These are phyloP conservation scores for Antarctomyces pellizariae DNA, from an alignment of 495 filamentous ascomycete species.

Conservation along the genomic window DNA sequence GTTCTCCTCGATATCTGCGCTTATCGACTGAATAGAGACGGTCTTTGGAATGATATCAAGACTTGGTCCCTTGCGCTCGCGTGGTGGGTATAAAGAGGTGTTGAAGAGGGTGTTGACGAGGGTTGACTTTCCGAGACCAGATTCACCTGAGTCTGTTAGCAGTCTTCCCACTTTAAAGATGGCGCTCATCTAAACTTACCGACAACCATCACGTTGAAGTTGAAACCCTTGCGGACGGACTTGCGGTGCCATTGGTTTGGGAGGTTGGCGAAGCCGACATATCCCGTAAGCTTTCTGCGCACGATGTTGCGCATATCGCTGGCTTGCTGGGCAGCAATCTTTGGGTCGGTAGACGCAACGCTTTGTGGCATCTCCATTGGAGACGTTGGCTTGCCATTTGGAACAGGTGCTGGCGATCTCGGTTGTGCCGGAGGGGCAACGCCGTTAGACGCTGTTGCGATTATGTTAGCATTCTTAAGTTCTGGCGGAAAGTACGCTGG, in stretches of 20 bases:
- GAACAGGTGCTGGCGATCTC: slow-evolving; percentile 9
- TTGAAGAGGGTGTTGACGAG: slow-evolving; percentile 99
- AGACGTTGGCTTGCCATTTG: slow-evolving; percentile 10
- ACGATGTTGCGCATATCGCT: slow-evolving; percentile 93
- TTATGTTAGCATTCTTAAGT: too few species aligned
- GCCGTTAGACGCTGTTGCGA: slow-evolving; percentile 14
- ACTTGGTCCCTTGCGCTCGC: slow-evolving; percentile 89
- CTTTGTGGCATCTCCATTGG: slow-evolving; percentile 11
- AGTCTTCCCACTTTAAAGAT: slow-evolving; percentile 1
- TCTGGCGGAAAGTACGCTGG: too few species aligned
- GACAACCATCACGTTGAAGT: slow-evolving; percentile 99
- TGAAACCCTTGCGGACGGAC: slow-evolving; percentile 99
- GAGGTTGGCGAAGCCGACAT: slow-evolving; percentile 95
- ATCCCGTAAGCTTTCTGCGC: slow-evolving; percentile 90
- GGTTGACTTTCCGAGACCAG: slow-evolving; percentile 94
- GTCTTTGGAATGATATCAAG: slow-evolving; percentile 98
- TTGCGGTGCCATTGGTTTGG: slow-evolving; percentile 99
- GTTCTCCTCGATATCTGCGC: slow-evolving; percentile 96
- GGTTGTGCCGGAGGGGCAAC: slow-evolving; percentile 10
- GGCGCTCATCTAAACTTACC: slow-evolving; percentile 29
- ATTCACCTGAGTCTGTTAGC: slow-evolving; percentile 57
- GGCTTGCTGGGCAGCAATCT: slow-evolving; percentile 43
- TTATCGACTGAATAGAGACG: slow-evolving; percentile 94
- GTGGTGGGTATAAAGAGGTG: slow-evolving; percentile 94
- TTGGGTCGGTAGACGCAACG: slow-evolving; percentile 52